A percentile compares a stretch with the other conserved stretches of the same genome.
Evolutionary conservation across 2,329 filamentous ascomycete genomes (phyloP).

Genomic region (Amauroascus niger): DNA sequence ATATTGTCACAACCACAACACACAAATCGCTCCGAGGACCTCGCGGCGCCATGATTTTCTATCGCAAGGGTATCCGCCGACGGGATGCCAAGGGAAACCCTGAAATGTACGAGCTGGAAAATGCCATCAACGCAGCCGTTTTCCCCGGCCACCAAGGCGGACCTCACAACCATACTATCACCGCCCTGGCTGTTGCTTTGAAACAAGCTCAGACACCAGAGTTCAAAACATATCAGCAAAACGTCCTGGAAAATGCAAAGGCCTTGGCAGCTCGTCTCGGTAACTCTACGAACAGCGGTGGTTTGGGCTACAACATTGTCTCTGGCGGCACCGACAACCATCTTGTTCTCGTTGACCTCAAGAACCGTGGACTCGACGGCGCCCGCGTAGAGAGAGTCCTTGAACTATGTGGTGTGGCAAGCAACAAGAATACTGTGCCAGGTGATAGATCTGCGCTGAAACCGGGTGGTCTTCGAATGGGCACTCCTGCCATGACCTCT

Average conservation of each 20-base stretch:
- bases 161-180: constrained; percentile 99
- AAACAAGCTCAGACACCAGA: constrained; percentile 86
- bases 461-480: constrained; percentile 86
- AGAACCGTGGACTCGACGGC: constrained; percentile 76
- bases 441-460: constrained; percentile 89
- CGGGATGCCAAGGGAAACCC: constrained; percentile 88
- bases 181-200: constrained; percentile 83
- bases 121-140: constrained; percentile 96
- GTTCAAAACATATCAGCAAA: constrained; percentile 88
- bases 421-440: constrained; percentile 98
- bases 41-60: constrained; percentile 99
- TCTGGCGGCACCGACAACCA: constrained; percentile 95
- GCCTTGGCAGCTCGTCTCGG: constrained; percentile 62
- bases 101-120: constrained; percentile 84
- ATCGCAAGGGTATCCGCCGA: constrained; percentile 89
- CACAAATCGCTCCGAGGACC: constrained; percentile 98
- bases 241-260: constrained; percentile 89
- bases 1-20: constrained; percentile 96
- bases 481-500: constrained; percentile 95
- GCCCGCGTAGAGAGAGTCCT: constrained; percentile 84
- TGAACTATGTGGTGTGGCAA: constrained; percentile 88
- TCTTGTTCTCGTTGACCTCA: constrained; percentile 91
- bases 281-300: constrained; percentile 59
- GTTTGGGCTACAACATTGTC: constrained; percentile 85
- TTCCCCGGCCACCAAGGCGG: constrained; percentile 98